Evolutionary conservation across 2,329 filamentous ascomycete species (phyloP).

Genomic region (Sporothrix variecibatus): DNA sequence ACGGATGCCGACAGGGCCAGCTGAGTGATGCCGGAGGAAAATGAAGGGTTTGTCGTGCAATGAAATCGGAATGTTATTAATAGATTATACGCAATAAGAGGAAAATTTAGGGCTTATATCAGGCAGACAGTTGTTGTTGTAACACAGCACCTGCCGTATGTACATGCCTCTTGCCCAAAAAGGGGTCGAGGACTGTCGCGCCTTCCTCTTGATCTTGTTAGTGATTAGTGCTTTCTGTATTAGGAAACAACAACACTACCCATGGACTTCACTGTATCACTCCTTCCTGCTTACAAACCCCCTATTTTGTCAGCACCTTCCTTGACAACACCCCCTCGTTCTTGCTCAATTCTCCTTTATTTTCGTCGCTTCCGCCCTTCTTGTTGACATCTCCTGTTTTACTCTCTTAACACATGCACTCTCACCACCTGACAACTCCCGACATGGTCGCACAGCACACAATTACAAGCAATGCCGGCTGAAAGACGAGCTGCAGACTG

Average conservation of each 20-base stretch:
- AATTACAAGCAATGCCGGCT: background rate
- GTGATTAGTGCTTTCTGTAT: conserved; percentile 5
- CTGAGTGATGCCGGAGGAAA: background rate
- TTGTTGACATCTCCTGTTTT: background rate
- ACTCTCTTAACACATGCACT: too few species aligned
- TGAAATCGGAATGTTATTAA: background rate
- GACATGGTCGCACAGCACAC: background rate
- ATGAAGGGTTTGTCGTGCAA: background rate
- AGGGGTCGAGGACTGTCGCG: background rate
- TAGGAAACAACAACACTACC: conserved; percentile 2
- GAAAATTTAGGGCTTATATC: background rate
- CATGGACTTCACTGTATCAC: background rate
- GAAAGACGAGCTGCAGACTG: background rate
- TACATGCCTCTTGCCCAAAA: background rate
- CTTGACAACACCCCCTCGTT: background rate
- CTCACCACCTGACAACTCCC: background rate
- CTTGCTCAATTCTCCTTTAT: background rate
- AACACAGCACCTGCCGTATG: background rate
- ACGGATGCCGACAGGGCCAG: background rate
- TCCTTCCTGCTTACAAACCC: background rate
- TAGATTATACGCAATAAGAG: background rate
- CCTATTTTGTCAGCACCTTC: background rate
- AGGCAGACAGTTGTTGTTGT: background rate
- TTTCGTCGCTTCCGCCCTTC: too few species aligned
- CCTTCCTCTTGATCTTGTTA: conserved; percentile 1